Base-by-base conservation (phyloP, 2,329 filamentous ascomycete genomes). In the Fusarium armeniacum region DNA sequence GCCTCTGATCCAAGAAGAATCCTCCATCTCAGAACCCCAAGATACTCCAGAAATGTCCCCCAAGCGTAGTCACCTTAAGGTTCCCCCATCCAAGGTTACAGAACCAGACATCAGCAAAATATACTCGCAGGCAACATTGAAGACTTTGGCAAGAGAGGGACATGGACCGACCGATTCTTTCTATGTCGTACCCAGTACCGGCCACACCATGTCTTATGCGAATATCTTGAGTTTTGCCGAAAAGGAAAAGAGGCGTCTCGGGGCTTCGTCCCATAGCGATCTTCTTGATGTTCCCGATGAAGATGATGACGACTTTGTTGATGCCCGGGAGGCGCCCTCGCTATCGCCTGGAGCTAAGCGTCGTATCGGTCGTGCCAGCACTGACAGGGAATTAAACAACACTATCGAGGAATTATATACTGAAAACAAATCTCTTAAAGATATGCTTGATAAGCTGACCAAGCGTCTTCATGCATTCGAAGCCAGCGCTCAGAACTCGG, bases 401-500 rank as follows among this genome's bases (percentile, higher is more conserved):
- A 92, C 91, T 4, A 84, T 93, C 67, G 96, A 99, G 79, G 96
- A 99, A 79, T 85, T 98, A 12, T 90, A 91, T 68, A 87, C 95
- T 50, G 93, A 98, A 77, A 99, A 98, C 78, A 87, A 91, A 67
- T 92, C 92, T 12, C 85, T 98, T 52, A 95, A 96, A 75, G 88
- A 91, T 60, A 90, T 94, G 73, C 88, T 97, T 11, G 94, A 98
- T 79, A 93, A 93, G 51, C 87, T 98, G 36, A 93, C 92, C 67
- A 93, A 91, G 73, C 89, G 95, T 1, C 86, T 99, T n/a, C 92
- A 96, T 74, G 91, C 94, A 67, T 99, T 97, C 81, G 95, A 99
- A 80, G 90, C 93, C 40, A 94, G 93, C 73, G 93, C 94, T 0
- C 96, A 98, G 80, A 93, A 91, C 68, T 94, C 92, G 38, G 93